Evolutionary conservation across 23 red algal genomes (phyloP).

Genomic region (Gracilaria vermiculophylla): DNA sequence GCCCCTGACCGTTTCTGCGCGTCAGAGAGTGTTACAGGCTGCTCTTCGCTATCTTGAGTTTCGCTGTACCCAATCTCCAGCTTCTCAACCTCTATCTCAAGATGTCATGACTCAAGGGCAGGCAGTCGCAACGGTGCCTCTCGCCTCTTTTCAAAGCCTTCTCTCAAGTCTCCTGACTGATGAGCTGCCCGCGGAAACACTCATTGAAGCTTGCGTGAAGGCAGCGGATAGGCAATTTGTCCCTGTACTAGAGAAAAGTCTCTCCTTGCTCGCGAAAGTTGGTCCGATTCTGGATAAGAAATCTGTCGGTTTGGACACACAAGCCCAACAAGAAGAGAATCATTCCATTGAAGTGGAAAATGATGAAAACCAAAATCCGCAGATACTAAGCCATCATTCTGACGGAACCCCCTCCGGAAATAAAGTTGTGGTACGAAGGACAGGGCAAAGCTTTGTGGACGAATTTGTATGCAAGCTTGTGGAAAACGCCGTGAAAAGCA

Average conservation of each 20-base stretch:
- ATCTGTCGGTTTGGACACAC: not conserved
- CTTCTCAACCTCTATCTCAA: slow-evolving; percentile 22
- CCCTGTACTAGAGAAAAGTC: slow-evolving; percentile 23
- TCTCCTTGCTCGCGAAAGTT: slow-evolving; percentile 21
- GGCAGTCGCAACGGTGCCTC: not conserved
- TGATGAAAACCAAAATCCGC: slow-evolving; percentile 21
- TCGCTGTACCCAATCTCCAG: not conserved
- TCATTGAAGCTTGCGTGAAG: slow-evolving; percentile 54
- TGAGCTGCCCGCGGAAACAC: slow-evolving; percentile 6
- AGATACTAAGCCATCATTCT: not conserved
- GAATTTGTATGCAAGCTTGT: slow-evolving; percentile 53
- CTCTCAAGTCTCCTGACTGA: slow-evolving; percentile 19
- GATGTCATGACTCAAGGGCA: not conserved
- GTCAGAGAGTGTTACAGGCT: slow-evolving; percentile 22
- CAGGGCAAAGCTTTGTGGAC: slow-evolving; percentile 68
- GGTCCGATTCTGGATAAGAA: slow-evolving; percentile 44
- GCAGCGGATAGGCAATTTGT: slow-evolving; percentile 35
- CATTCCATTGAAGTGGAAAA: not conserved
- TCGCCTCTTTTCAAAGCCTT: slow-evolving; percentile 34
- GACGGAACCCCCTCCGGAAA: not conserved
- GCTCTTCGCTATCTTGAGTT: slow-evolving; percentile 43
- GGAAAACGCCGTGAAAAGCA: not conserved
- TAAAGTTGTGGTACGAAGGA: slow-evolving; percentile 36
- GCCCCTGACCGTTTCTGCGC: not conserved
- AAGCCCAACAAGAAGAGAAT: slow-evolving; percentile 34